Percentiles rank a stretch among this genome's conserved stretches.
Evolutionary conservation across 306 rosid genomes (phyloP).

Genomic region (Parietaria judaica): DNA sequence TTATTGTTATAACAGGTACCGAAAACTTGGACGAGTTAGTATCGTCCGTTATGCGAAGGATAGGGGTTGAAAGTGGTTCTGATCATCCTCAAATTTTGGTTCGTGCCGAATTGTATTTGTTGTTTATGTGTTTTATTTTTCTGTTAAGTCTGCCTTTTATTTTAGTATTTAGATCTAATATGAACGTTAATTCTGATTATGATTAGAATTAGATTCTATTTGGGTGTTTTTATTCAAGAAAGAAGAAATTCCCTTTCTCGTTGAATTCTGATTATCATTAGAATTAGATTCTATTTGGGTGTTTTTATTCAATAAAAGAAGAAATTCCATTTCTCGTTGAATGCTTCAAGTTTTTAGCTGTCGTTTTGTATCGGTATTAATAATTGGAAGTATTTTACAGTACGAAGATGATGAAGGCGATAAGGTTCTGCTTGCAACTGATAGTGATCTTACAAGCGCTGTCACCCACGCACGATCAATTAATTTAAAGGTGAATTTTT

Average conservation of each 20-base stretch:
- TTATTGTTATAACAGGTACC: constrained; percentile 32
- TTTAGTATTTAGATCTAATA: too few relatives aligned
- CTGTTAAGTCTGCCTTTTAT: too few relatives aligned
- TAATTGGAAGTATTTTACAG: constrained; percentile 23
- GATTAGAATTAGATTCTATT: too few relatives aligned
- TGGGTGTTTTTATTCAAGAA: too few relatives aligned
- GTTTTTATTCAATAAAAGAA: too few relatives aligned
- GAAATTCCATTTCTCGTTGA: neutral
- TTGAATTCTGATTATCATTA: too few relatives aligned
- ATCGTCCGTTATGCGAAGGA: constrained; percentile 60
- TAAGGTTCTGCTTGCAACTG: constrained; percentile 60
- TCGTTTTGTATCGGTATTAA: neutral
- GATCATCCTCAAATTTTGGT: constrained; percentile 69
- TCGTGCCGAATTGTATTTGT: neutral
- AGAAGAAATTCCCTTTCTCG: too few relatives aligned
- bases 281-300: too few relatives aligned
- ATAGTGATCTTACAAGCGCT: constrained; percentile 65
- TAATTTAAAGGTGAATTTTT: constrained; percentile 56
- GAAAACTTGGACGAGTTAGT: constrained; percentile 69
- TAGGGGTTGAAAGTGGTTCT: constrained; percentile 27
- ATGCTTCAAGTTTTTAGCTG: neutral
- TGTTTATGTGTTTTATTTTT: too few relatives aligned
- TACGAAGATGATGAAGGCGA: constrained; percentile 97
- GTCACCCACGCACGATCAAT: constrained; percentile 60
- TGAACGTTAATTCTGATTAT: too few relatives aligned